These are phyloP conservation scores for Theileria parva DNA, from an alignment of 169 alveolate species.

Conservation along the genomic window DNA sequence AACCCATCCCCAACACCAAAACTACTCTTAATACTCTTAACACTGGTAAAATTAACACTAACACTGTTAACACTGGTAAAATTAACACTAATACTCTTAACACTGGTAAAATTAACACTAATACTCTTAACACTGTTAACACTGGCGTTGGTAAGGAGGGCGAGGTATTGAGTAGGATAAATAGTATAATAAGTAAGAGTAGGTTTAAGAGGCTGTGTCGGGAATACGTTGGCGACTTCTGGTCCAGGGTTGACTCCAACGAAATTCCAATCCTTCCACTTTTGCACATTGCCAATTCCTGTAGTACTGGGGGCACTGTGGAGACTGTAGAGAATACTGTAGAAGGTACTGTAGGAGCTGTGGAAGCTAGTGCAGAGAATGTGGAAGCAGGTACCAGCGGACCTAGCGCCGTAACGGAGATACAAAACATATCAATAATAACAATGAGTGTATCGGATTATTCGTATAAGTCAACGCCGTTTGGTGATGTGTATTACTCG, in stretches of 20 bases:
- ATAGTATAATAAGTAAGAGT: too few relatives aligned
- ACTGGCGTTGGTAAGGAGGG: too few relatives aligned
- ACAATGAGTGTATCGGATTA: slow-evolving; percentile 60
- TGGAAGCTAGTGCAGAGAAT: too few relatives aligned
- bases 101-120: too few relatives aligned
- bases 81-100: too few relatives aligned
- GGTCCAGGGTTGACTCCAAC: slow-evolving; percentile 60
- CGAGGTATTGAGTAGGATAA: background rate
- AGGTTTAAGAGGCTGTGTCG: background rate
- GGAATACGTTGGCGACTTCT: slow-evolving; percentile 32
- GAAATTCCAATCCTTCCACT: slow-evolving; percentile 21
- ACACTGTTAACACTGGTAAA: too few relatives aligned
- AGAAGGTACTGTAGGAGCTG: background rate
- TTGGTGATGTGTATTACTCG: slow-evolving; percentile 84
- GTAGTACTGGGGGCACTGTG: background rate
- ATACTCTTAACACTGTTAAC: too few relatives aligned
- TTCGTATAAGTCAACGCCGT: slow-evolving; percentile 61
- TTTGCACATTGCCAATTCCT: too few relatives aligned
- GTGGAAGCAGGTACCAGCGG: too few relatives aligned
- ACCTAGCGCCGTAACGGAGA: background rate
- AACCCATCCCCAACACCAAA: too few relatives aligned
- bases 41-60: too few relatives aligned
- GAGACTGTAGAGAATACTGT: background rate
- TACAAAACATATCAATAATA: slow-evolving; percentile 35
- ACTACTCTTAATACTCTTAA: too few relatives aligned